Evolutionary conservation across 805 yeast genomes (phyloP), one percentile per base, ranked within the genome.

Genomic region (Phaffomyces thermotolerans): DNA sequence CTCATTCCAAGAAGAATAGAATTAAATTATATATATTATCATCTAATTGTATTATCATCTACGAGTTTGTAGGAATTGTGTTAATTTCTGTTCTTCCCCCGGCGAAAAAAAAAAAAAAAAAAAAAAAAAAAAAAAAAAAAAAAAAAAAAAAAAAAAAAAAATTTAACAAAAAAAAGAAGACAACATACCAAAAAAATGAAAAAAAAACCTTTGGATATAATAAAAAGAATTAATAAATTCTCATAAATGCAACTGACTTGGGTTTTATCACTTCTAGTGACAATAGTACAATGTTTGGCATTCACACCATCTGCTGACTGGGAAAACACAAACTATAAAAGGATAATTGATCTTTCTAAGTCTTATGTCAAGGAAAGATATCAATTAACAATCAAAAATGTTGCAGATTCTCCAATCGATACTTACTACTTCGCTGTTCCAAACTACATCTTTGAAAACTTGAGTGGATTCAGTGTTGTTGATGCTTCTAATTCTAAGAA

Each of bases 331-430:
- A 71, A 77, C 27, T 71, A 76, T 50, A 59, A 65, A 13, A 78
- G 86, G 51, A 60, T 71, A 8, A 55, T 87, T 32, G 96, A 88
- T 54, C 71, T 89, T 40, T 58, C 75, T 27, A 77, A 75, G 50
- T 66, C 89, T 3, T 89, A 82, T 59, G 72, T 78, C 35, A 77
- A 76, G 51, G 95, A 84, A 58, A 68, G 73, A 23, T 64, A 71
- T 46, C 62, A 72, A n/a, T 57, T 88, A 35, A 73, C 68, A 39
- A 70, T 79, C 34, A 73, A 64, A 52, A 91, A 90, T 66, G 63
- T 73, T 32, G 88, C 71, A 22, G 44, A 63, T 4, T 64, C 63
- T 33, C 84, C 93, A 8, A 69, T 67, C 44, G 56, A 60, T 35
- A 73, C 66, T 42, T 90, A 88, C 64, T 72, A 62, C 45, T 69